Evolutionary conservation across 1,284 basidiomycete species (phyloP).

Genomic region (Ustilago bromivora): DNA sequence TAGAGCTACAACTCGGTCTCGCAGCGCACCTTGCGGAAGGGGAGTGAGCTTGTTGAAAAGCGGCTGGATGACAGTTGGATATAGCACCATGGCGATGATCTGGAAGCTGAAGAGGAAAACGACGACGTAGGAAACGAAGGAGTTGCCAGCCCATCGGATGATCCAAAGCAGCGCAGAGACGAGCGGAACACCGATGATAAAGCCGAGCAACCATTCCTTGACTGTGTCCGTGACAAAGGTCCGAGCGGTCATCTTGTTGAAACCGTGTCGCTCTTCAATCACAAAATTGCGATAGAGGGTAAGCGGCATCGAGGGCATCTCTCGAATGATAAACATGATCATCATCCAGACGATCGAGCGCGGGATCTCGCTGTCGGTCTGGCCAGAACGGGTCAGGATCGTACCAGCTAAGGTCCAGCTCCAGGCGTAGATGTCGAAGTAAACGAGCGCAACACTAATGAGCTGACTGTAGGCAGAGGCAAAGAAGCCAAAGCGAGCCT

Average conservation of each 20-base stretch:
- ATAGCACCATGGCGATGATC: slow-evolving; percentile 73
- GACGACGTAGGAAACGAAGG: slow-evolving; percentile 66
- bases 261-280: slow-evolving; percentile 92
- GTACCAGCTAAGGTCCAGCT: slow-evolving; percentile 78
- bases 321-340: slow-evolving; percentile 57
- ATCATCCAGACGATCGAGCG: slow-evolving; percentile 82
- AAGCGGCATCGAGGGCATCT: slow-evolving; percentile 77
- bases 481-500: slow-evolving; percentile 85
- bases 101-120: slow-evolving; percentile 75
- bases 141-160: slow-evolving; percentile 86
- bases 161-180: slow-evolving; percentile 87
- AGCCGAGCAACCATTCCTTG: slow-evolving; percentile 82
- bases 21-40: slow-evolving; percentile 72
- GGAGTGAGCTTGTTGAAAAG: slow-evolving; percentile 97
- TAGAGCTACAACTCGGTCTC: slow-evolving; percentile 62
- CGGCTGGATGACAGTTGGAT: slow-evolving; percentile 84
- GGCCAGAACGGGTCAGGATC: slow-evolving; percentile 62
- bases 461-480: slow-evolving; percentile 80
- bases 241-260: slow-evolving; percentile 88
- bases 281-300: slow-evolving; percentile 87
- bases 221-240: slow-evolving; percentile 79
- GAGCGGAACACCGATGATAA: slow-evolving; percentile 86
- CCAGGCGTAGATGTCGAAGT: slow-evolving; percentile 82
- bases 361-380: slow-evolving; percentile 75
- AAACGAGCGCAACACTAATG: slow-evolving; percentile 79